Base-by-base conservation (phyloP, 2,329 filamentous ascomycete genomes). In the Ceratocystis cubensis region DNA sequence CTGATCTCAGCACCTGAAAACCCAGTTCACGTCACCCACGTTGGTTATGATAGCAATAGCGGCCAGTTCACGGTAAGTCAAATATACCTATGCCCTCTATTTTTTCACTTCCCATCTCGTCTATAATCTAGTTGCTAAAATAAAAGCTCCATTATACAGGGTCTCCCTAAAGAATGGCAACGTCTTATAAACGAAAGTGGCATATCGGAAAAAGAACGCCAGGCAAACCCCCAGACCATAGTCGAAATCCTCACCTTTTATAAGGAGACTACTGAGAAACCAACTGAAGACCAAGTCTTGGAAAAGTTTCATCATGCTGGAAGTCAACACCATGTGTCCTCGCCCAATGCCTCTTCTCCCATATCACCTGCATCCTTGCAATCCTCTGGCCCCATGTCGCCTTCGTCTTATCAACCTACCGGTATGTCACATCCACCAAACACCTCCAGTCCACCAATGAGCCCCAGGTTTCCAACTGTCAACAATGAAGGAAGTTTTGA, bases 1-100 rank as follows among this genome's bases (percentile, higher is more conserved):
- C 85, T 93, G 75, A 99, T 99, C 72, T 97, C 94, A n/a, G 90
- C 91, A 46, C 94, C 94, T 65, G 92, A 96, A 76, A 97, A 99
- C 73, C 94, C 94, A 62, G 91, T 97, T 68, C 94, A 97, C 77
- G 90, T 99, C 72, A 97, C 93, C 67, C 94, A 99, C 76, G 94
- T 99, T 70, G 93, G 93, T 71, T 96, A 96, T 75, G 93, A 99
- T 76, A 96, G 94, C 77, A 84, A 89, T 72, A 97, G 94, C 2
- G 94, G 94, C 71, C 90, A 96, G 77, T 99, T 96, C 76, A 97
- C 93, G 67, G 91, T 96, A 81, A 73, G 87, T 64, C 57, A 33
- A 41, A 41, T 15, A 50, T 25, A 67, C 69, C 48, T 44, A 69
- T 70, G 66, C 62, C 64, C 33, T 57, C 63, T 64, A 64, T 30